These are phyloP conservation scores for Metrosideros polymorpha DNA, from an alignment of 441 rosid genomes.

Conservation along the genomic window DNA sequence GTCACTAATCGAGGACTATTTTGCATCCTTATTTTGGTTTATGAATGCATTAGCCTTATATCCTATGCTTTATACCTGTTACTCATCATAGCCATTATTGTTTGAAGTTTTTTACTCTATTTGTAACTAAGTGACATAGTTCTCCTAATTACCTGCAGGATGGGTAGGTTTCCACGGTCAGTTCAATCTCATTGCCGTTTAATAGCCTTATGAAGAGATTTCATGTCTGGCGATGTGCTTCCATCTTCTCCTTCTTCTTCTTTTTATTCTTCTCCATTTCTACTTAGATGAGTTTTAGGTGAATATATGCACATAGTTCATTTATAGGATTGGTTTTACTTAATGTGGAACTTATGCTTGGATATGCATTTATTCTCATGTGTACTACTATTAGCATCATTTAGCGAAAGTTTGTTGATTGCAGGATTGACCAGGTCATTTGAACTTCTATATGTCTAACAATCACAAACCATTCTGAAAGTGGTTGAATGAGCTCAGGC, in stretches of 20 bases:
- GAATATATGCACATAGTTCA: not conserved
- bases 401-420: not conserved
- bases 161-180: constrained; percentile 40
- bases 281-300: not conserved
- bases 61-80: not conserved
- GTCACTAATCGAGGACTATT: not conserved
- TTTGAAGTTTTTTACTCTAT: not conserved
- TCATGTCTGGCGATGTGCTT: constrained; percentile 2
- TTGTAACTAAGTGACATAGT: not conserved
- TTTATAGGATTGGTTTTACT: not conserved
- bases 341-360: not conserved
- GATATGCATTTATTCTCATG: not conserved
- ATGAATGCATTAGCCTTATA: not conserved
- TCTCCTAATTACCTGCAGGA: constrained; percentile 51
- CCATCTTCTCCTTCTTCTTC: not conserved
- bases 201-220: not conserved
- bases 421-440: not conserved
- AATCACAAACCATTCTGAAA: not conserved
- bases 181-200: not conserved
- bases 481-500: not conserved
- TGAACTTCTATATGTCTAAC: not conserved
- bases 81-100: not conserved
- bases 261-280: not conserved
- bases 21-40: not conserved
- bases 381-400: not conserved